Evolutionary conservation across 331 rosid species (phyloP).

Genomic region (Pyrus hybrid): DNA sequence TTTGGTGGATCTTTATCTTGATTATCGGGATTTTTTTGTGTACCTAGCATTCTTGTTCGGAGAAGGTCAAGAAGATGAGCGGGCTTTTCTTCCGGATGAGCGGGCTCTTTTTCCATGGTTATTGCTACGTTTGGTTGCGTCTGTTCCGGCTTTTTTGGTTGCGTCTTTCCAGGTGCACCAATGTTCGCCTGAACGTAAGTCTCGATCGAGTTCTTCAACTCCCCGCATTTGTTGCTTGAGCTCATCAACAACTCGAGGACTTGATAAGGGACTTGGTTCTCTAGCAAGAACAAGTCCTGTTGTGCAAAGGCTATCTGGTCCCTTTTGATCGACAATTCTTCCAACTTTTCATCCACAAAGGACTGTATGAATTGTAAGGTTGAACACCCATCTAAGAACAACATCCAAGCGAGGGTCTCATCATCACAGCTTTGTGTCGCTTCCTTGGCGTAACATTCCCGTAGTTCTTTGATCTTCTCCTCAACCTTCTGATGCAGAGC

Average conservation of each 20-base stretch:
- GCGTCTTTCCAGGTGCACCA: not conserved
- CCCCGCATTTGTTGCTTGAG: not conserved
- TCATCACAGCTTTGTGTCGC: not conserved
- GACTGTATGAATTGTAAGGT: no score
- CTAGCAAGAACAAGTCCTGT: conserved; percentile 16
- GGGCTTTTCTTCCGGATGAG: conserved; percentile 8
- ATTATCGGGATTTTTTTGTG: not conserved
- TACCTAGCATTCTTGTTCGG: not conserved
- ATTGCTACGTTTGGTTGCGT: not conserved
- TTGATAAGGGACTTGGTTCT: conserved; percentile 12
- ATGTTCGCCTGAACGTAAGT: not conserved
- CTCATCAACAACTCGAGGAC: conserved; percentile 9
- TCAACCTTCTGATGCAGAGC: not conserved
- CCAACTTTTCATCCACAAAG: no score
- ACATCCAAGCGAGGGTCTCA: not conserved
- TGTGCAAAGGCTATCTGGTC: not conserved
- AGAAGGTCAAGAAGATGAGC: not conserved
- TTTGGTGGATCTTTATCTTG: not conserved
- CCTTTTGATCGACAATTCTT: not conserved
- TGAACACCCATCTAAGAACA: no score
- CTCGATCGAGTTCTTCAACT: fast-evolving
- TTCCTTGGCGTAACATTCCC: not conserved
- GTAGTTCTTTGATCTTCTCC: not conserved
- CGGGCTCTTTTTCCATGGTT: not conserved
- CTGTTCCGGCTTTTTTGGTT: not conserved